A percentile compares a stretch with the other conserved stretches of the same genome.
Evolutionary conservation across 2,329 filamentous ascomycete genomes (phyloP).

Genomic region (Ophiostoma fasciatum): DNA sequence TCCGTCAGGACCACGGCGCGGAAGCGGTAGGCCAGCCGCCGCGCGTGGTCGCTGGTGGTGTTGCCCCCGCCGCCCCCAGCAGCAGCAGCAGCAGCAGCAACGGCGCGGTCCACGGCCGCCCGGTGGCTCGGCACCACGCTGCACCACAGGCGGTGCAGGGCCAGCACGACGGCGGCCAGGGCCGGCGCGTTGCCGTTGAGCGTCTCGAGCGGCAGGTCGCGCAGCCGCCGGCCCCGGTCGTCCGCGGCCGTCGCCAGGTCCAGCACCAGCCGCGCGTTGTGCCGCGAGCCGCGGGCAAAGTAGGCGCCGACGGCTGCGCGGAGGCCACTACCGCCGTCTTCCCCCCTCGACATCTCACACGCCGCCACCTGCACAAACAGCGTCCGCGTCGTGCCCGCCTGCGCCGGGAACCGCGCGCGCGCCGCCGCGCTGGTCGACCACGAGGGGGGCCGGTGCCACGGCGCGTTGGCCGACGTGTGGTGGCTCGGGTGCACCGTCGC

Average conservation of each 20-base stretch:
- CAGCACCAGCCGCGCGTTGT: neutral
- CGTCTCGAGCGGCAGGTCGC: constrained; percentile 1
- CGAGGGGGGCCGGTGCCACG: constrained; percentile 1
- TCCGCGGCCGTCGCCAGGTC: neutral
- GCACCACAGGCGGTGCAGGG: constrained; percentile 2
- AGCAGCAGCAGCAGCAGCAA: too few relatives aligned
- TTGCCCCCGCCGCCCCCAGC: too few relatives aligned
- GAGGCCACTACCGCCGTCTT: neutral
- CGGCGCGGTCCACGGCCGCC: constrained; percentile 2
- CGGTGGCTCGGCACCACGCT: constrained; percentile 5
- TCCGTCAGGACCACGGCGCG: constrained; percentile 4
- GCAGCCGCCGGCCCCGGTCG: neutral
- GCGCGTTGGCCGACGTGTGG: constrained; percentile 5
- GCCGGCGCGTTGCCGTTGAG: constrained; percentile 2
- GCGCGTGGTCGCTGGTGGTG: constrained; percentile 8
- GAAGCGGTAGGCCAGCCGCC: constrained; percentile 7
- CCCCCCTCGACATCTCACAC: neutral
- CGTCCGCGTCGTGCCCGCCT: constrained; percentile 7
- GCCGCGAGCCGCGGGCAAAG: constrained; percentile 1
- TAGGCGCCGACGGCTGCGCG: neutral
- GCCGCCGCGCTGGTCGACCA: neutral
- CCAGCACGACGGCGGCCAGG: constrained; percentile 2
- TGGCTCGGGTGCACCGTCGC: constrained; percentile 5
- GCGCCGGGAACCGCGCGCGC: neutral
- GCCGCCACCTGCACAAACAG: constrained; percentile 6